Evolutionary conservation across 306 rosid species (phyloP).

Genomic region (Pachyrhizus erosus): DNA sequence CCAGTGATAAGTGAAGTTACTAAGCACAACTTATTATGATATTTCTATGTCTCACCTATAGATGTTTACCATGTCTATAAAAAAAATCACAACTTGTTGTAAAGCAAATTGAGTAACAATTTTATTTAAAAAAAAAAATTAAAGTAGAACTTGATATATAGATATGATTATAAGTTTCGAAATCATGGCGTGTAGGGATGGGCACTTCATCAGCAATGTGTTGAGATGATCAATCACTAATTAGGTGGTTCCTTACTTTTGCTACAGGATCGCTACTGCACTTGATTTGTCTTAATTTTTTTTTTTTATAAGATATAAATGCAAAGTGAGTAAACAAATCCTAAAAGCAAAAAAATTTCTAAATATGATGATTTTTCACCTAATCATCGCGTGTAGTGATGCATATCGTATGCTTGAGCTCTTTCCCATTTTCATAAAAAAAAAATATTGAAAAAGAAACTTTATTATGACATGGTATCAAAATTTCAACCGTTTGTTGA

Average conservation of each 20-base stretch:
- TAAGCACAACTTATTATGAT: background rate
- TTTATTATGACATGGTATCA: conserved; percentile 22
- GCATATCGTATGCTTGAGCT: background rate
- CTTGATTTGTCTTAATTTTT: background rate
- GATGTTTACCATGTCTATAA: background rate
- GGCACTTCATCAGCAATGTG: background rate
- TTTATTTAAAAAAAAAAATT: background rate
- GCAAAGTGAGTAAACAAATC: background rate
- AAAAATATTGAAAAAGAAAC: background rate
- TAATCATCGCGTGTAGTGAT: background rate
- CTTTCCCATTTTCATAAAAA: background rate
- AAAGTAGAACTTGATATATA: background rate
- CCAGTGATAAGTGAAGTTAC: no score
- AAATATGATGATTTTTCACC: background rate
- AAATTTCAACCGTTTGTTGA: conserved; percentile 16
- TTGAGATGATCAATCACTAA: conserved; percentile 30
- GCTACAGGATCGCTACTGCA: background rate
- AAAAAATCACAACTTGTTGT: background rate
- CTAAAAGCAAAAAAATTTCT: background rate
- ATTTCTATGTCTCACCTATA: background rate
- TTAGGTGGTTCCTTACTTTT: conserved; percentile 19
- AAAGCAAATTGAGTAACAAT: background rate
- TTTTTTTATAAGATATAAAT: background rate
- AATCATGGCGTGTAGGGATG: conserved; percentile 1
- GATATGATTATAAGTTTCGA: background rate